A percentile compares a stretch with the other conserved stretches of the same genome.
phyloP scores from a whole-genome alignment of 2,329 filamentous ascomycete species.

The Bertia moriformis region DNA sequence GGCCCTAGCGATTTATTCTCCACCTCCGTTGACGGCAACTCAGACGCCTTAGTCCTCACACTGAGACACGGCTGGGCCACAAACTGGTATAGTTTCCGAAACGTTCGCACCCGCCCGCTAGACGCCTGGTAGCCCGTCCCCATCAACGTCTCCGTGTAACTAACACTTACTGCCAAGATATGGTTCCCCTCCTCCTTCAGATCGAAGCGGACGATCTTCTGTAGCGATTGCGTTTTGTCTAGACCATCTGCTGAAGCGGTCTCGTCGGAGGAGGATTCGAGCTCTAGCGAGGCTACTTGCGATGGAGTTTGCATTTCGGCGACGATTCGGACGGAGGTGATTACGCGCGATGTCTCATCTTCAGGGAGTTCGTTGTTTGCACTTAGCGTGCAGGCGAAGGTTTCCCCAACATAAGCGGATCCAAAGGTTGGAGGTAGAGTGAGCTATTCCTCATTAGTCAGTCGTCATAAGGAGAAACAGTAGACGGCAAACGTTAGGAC shows the following conservation, averaged over 20 bases:
- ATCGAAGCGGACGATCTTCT: constrained; percentile 46
- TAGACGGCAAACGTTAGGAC: constrained; percentile 34
- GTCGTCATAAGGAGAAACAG: not conserved
- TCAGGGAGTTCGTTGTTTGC: constrained; percentile 46
- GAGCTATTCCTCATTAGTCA: no score
- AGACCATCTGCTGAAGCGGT: constrained; percentile 14
- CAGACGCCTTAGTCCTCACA: constrained; percentile 49
- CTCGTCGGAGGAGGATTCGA: constrained; percentile 16
- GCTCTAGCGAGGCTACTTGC: constrained; percentile 32
- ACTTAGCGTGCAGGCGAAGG: constrained; percentile 51
- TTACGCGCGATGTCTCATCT: constrained; percentile 20
- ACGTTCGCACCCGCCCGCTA: constrained; percentile 40
- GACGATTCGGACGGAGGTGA: constrained; percentile 38
- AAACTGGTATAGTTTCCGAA: constrained; percentile 57
- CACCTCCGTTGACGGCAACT: constrained; percentile 26
- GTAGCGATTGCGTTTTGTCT: constrained; percentile 32
- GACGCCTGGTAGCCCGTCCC: constrained; percentile 22
- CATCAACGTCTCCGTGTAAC: constrained; percentile 43
- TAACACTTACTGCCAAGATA: constrained; percentile 50
- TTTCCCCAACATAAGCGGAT: constrained; percentile 53
- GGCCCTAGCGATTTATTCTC: constrained; percentile 26
- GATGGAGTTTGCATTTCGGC: constrained; percentile 55
- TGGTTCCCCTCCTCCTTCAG: constrained; percentile 55
- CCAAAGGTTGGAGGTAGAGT: constrained; percentile 51
- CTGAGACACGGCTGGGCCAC: constrained; percentile 48